These are phyloP conservation scores for Ganoderma lingzhi DNA, from an alignment of 1,284 basidiomycete species.

Conservation along the genomic window DNA sequence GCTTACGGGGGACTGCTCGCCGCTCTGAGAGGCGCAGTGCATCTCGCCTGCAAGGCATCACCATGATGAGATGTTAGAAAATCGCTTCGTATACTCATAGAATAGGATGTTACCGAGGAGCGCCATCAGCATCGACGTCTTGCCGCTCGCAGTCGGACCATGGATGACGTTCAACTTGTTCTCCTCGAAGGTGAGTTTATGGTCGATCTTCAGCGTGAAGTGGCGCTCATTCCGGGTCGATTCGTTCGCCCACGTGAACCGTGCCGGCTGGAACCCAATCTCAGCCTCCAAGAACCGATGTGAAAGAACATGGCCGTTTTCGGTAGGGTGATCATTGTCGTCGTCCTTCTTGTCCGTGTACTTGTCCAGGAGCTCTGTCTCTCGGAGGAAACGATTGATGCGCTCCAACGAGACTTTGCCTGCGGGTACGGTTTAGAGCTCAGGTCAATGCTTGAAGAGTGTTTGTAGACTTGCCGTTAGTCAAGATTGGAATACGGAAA, in stretches of 20 bases:
- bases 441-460: neutral
- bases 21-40: constrained; percentile 59
- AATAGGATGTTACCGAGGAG: constrained; percentile 48
- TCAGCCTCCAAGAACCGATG: constrained; percentile 19
- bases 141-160: constrained; percentile 65
- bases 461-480: constrained; percentile 3
- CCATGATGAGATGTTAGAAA: neutral
- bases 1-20: constrained; percentile 62
- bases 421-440: constrained; percentile 7
- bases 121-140: constrained; percentile 60
- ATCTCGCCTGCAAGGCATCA: constrained; percentile 52
- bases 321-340: constrained; percentile 17
- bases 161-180: constrained; percentile 68
- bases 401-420: constrained; percentile 55
- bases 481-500: constrained; percentile 11
- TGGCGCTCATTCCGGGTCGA: constrained; percentile 34
- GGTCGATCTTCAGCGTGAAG: constrained; percentile 57
- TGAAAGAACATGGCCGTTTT: neutral
- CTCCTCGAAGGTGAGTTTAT: constrained; percentile 61
- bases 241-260: constrained; percentile 47
- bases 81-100: neutral
- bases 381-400: constrained; percentile 51
- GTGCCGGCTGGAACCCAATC: constrained; percentile 48
- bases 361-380: constrained; percentile 57
- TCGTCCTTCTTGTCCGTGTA: constrained; percentile 30